Base-by-base conservation (phyloP, 371 early-diverging fungal genomes). In the Saksenaea oblongispora region DNA sequence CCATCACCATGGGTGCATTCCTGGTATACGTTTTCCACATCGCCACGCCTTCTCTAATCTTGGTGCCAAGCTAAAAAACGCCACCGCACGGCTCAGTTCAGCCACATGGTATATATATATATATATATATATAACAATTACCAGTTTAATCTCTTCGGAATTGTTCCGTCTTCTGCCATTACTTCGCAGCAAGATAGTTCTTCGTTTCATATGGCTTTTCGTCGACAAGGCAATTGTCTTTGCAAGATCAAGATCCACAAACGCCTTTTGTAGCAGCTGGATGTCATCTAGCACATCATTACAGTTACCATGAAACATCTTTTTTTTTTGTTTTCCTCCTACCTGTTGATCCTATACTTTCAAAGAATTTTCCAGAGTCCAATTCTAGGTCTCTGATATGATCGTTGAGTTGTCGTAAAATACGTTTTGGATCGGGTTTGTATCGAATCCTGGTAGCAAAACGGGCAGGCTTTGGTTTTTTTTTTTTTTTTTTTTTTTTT, bases 181-280 rank as follows among this genome's bases (percentile, higher is more conserved):
- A 42, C 70, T 70, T 44, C 67, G 69, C 22, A 80, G 58, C 34
- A 77, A 27, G 18, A 67, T 71, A 15, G 65, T 70, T 37, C 80
- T 66, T 1, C 73, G 71, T 53, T 77, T 80, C 70, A 82, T 55
- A 39, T 79, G 77, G 55, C 78, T 82, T 59, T 77, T 77, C 7
- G 79, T 75, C 15, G 82, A 79, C 24, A 79, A 55, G 11, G 78
- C 67, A 39, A 82, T 74, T 1, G 82, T 82, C 59, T 77, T 82
- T 14, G 82, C 82, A 56, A 82, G 74, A 41, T 79, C 79, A 31
- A 82, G 60, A 59, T 82, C 73, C 24, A 79, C 78, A 62, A 72
- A 75, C n/a, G 79, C 78, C 44, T 77, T 79, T 69, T 77, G 77
- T 37, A 82, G 44, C 5, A 70, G 67, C 56, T 79, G 79, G 15